These are phyloP conservation scores for Trametes cingulata DNA, from an alignment of 768 basidiomycete species.

Conservation along the genomic window DNA sequence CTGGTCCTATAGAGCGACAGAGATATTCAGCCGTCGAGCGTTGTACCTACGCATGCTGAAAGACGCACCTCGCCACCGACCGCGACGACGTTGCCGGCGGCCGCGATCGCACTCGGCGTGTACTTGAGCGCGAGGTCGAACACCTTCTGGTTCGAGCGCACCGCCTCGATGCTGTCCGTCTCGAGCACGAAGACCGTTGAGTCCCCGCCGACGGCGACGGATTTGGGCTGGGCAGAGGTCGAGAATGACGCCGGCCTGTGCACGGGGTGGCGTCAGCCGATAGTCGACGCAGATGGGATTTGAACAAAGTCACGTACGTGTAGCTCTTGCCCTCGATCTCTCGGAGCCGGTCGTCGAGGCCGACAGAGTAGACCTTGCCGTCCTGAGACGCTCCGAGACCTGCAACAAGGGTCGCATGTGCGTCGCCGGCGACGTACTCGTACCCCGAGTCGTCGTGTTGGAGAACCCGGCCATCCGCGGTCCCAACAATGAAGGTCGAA, in stretches of 20 bases:
- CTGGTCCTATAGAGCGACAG: conserved; percentile 50
- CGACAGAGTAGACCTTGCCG: conserved; percentile 66
- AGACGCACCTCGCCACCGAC: conserved; percentile 71
- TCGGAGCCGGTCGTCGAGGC: conserved; percentile 78
- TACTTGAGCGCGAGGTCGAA: conserved; percentile 52
- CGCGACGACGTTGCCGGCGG: conserved; percentile 53
- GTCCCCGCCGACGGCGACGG: conserved; percentile 58
- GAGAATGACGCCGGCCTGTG: conserved; percentile 52
- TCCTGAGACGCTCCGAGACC: conserved; percentile 50
- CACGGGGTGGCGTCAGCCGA: background rate
- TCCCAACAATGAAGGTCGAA: conserved; percentile 78
- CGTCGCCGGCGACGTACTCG: conserved; percentile 53
- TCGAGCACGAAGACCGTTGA: conserved; percentile 68
- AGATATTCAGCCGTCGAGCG: background rate
- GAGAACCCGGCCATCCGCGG: conserved; percentile 75
- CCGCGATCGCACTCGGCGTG: conserved; percentile 58
- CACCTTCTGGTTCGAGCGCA: conserved; percentile 70
- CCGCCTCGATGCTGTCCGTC: conserved; percentile 58
- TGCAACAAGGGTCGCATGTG: conserved; percentile 72
- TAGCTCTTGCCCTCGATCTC: conserved; percentile 60
- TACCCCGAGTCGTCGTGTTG: conserved; percentile 58
- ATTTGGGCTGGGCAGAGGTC: conserved; percentile 66
- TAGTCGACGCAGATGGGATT: background rate
- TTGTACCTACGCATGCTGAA: background rate
- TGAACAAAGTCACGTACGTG: conserved; percentile 41